These are phyloP conservation scores for Triticum turgidum DNA, from an alignment of 176 grass and related monocot species.

Conservation along the genomic window DNA sequence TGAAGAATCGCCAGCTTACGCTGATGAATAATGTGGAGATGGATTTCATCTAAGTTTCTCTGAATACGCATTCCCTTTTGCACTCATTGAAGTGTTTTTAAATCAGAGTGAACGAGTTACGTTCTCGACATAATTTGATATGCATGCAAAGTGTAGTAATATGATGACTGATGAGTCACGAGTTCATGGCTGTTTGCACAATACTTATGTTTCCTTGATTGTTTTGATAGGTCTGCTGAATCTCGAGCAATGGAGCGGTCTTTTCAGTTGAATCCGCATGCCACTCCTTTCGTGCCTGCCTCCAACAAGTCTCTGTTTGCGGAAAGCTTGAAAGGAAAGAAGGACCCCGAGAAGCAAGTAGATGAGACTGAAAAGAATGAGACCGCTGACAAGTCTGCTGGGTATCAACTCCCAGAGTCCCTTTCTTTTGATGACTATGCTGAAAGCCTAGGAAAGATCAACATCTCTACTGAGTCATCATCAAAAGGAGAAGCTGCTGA, in stretches of 20 bases:
- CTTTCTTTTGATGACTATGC: conserved; percentile 40
- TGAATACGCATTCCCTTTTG: neutral
- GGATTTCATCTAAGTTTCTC: neutral
- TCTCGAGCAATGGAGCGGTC: conserved; percentile 19
- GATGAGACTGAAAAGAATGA: conserved; percentile 27
- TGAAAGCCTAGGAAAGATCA: conserved; percentile 41
- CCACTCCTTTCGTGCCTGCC: conserved; percentile 59
- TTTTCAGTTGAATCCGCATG: conserved; percentile 57
- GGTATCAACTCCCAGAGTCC: conserved; percentile 41
- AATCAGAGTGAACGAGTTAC: neutral
- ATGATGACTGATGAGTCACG: neutral
- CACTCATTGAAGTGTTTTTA: neutral
- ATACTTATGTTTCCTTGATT: neutral
- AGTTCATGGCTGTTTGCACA: neutral
- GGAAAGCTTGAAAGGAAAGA: neutral
- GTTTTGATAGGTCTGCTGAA: conserved; percentile 16
- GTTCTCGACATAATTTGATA: neutral
- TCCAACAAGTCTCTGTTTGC: neutral
- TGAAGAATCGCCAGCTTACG: too few relatives aligned
- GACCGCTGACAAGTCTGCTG: conserved; percentile 33
- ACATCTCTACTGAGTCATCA: conserved; percentile 37
- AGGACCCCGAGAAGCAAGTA: conserved; percentile 10
- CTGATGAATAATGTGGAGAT: neutral
- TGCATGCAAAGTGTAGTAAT: conserved; percentile 9
- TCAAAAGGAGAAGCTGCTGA: conserved; percentile 25